Base-by-base conservation (phyloP, 352 stramenopile genomes). In the Globisporangium middletonii region DNA sequence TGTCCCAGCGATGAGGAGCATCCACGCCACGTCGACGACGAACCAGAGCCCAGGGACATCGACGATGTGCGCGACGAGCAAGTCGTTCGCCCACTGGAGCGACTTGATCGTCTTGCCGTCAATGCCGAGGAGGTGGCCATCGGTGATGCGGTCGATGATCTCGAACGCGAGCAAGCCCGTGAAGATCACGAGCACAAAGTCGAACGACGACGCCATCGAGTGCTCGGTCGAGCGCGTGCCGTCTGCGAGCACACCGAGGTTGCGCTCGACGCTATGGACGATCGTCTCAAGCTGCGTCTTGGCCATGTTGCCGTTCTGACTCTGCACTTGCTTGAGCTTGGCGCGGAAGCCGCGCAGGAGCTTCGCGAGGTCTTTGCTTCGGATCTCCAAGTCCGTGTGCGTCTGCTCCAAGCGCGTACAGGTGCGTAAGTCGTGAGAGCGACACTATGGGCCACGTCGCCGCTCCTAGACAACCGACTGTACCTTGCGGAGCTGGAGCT, bases 71-170 rank as follows among this genome's bases (percentile, higher is more conserved):
- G 75, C 53, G 4, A 75, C 67, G 26, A 92, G 60, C 52, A 72
- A 61, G 7, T 79, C 62, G 2, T 75, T 77, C 8, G 70, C 74
- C 81, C 79, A 92, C 18, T 81, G 53, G 50, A 89, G 68, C 3
- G 68, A 59, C 38, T 62, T 68, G 6, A 79, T 53, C 0, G 61
- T 60, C 16, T 68, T 73, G 53, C 72, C 65, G 46, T 89, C 76
- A 44, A 75, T 82, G 4, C 78, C 79, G 16, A 98, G 79, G 8
- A 95, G 75, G 65, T 94, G 95, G 19, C 85, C 81, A 46, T 97
- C 93, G 1, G 95, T 98, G 60, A 99, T 80, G 57, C 95, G 86
- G 72, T 99, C 95, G 13, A 99, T 76, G 23, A 98, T 65, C 38
- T 97, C 89, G 70, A 98, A 99, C 5, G 92, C 88, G 19, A 99